Evolutionary conservation across 2,329 filamentous ascomycete species (phyloP).

Genomic region (Phoma sp.): DNA sequence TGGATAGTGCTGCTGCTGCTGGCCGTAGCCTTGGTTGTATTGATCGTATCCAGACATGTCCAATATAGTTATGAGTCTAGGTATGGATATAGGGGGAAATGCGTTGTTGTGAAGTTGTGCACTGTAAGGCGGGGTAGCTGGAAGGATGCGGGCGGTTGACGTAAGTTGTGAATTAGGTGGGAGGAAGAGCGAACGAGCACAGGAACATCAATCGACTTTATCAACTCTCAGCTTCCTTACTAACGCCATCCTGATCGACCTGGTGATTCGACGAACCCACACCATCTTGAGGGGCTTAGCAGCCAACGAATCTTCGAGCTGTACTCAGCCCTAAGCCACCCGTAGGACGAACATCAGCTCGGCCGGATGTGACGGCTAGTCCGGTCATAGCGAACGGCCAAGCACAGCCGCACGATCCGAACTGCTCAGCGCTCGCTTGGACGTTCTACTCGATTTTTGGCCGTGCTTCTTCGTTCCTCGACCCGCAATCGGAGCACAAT

Average conservation of each 20-base stretch:
- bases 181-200: slow-evolving; percentile 18
- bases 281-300: slow-evolving; percentile 38
- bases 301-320: slow-evolving; percentile 33
- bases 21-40: slow-evolving; percentile 46
- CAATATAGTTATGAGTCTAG: neutral
- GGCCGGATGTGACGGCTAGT: slow-evolving; percentile 27
- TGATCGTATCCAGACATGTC: slow-evolving; percentile 64
- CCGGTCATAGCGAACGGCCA: slow-evolving; percentile 13
- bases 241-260: slow-evolving; percentile 27
- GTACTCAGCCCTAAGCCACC: slow-evolving; percentile 41
- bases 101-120: neutral
- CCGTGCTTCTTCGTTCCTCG: no score
- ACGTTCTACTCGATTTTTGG: neutral
- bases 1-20: slow-evolving; percentile 48
- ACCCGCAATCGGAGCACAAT: neutral
- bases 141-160: slow-evolving; percentile 11
- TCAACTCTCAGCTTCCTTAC: slow-evolving; percentile 20
- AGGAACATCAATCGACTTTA: slow-evolving; percentile 26
- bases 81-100: neutral
- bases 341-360: slow-evolving; percentile 22
- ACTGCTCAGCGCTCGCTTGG: slow-evolving; percentile 4
- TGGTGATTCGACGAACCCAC: slow-evolving; percentile 32
- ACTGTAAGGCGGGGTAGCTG: slow-evolving; percentile 15
- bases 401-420: slow-evolving; percentile 20
- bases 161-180: slow-evolving; percentile 11